Base-by-base conservation (phyloP, 257 asterid genomes). In the Nemophila menziesii region DNA sequence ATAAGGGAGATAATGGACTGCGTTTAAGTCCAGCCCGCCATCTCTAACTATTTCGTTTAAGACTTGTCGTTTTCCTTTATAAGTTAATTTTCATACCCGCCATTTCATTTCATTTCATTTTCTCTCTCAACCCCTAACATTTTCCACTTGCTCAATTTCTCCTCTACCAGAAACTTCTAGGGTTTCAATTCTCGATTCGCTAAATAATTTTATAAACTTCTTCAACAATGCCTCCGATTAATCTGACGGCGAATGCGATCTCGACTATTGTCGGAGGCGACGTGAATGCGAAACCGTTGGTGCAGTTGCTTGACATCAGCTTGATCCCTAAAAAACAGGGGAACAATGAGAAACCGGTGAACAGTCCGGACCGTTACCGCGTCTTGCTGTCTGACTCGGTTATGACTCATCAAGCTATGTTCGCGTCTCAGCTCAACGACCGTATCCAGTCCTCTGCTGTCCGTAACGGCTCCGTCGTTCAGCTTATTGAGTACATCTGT, bases 351-450 rank as follows among this genome's bases (percentile, higher is more conserved):
- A n/a, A n/a, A n/a, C n/a, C n/a, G n/a, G n/a, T n/a, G n/a, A n/a
- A n/a, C n/a, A n/a, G n/a, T n/a, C n/a, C n/a, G n/a, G 92, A 84
- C 53, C 85, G 98, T 8, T 84, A 60, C 70, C 79, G 92, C 54
- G 61, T 90, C 34, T 53, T 77, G 51, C 47, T 90, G 61, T 85
- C 94, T 29, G 98, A 90, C 51, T 81, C 98, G 18, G 71, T 58
- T 39, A 49, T 62, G 4, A 51, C 93, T 63, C 93, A 85, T 59
- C 81, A 81, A 29, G 98, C 94, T 20, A 79, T 85, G 94, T 78
- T 90, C 38, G 92, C 96, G 4, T 66, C 93, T 68, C 98, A 90
- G 83, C 93, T 90, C 51, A 85, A 85, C 37, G 89, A 71, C 51
- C 69, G 69, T 20, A 79, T 81, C 58, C 74, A 71, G 62, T 43